A percentile compares a stretch with the other conserved stretches of the same genome.
phyloP scores from a whole-genome alignment of 306 rosid genomes.

The Vigna hirtella region DNA sequence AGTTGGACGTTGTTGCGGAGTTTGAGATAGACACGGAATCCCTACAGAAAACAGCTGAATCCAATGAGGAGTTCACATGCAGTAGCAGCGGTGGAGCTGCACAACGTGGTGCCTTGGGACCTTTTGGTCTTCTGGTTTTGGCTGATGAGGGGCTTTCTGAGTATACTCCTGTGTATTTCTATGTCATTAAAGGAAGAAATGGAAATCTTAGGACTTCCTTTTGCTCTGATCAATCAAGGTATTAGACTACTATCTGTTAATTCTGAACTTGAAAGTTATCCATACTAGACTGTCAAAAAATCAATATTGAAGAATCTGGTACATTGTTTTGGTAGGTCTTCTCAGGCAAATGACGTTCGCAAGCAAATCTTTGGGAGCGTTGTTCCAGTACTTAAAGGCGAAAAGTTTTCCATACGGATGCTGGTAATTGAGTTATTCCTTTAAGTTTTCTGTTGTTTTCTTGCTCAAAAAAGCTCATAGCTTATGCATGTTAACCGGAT shows the following conservation, averaged over 20 bases:
- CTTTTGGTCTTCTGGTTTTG: constrained; percentile 84
- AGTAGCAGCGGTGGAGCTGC: constrained; percentile 65
- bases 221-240: constrained; percentile 88
- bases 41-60: constrained; percentile 47
- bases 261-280: background rate
- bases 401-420: constrained; percentile 69
- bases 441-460: background rate
- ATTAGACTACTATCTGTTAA: background rate
- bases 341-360: constrained; percentile 72
- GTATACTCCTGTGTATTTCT: constrained; percentile 81
- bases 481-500: background rate
- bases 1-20: constrained; percentile 85
- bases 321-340: constrained; percentile 60
- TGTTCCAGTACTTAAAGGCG: constrained; percentile 78
- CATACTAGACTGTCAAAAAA: background rate
- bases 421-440: constrained; percentile 60
- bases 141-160: constrained; percentile 76
- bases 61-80: constrained; percentile 63
- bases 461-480: background rate
- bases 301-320: background rate
- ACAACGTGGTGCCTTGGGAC: constrained; percentile 81
- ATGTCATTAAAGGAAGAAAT: constrained; percentile 62
- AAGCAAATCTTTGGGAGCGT: constrained; percentile 65
- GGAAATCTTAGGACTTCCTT: constrained; percentile 67
- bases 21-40: constrained; percentile 79